A percentile compares a stretch with the other conserved stretches of the same genome.
Evolutionary conservation across 306 rosid genomes (phyloP).

Genomic region (Cicer arietinum): DNA sequence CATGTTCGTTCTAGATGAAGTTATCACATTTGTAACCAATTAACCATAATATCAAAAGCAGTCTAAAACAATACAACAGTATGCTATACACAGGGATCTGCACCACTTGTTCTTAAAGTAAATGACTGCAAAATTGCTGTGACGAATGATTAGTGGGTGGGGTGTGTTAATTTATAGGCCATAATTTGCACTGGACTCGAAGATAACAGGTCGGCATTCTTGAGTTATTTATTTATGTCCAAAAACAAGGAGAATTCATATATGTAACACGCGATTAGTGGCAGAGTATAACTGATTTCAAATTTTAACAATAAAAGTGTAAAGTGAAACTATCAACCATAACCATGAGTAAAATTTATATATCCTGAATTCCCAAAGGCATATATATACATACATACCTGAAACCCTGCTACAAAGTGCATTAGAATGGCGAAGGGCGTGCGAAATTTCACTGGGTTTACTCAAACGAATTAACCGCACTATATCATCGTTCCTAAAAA

Average conservation of each 20-base stretch:
- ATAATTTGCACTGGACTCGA: conserved; percentile 1
- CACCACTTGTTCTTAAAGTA: background rate
- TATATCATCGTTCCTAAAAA: conserved; percentile 54
- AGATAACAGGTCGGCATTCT: conserved; percentile 26
- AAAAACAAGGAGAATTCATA: background rate
- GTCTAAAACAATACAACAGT: conserved; percentile 4
- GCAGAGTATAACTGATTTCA: background rate
- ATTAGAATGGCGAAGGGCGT: conserved; percentile 52
- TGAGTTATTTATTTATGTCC: background rate
- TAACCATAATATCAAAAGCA: conserved; percentile 24
- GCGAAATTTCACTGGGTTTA: conserved; percentile 46
- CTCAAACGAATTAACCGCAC: conserved; percentile 51
- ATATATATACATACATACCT: conserved; percentile 38
- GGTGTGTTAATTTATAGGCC: background rate
- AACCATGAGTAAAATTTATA: conserved; percentile 9
- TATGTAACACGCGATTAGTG: background rate
- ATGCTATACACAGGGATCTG: conserved; percentile 7
- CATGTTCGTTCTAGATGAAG: background rate
- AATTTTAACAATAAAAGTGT: background rate
- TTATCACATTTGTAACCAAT: background rate
- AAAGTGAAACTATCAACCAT: conserved; percentile 20
- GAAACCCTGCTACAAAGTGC: conserved; percentile 43
- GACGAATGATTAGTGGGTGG: conserved; percentile 14
- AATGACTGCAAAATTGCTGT: conserved; percentile 8
- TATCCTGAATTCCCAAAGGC: background rate